These are phyloP conservation scores for Podaxis sp. DNA, from an alignment of 768 basidiomycete genomes.

Conservation along the genomic window DNA sequence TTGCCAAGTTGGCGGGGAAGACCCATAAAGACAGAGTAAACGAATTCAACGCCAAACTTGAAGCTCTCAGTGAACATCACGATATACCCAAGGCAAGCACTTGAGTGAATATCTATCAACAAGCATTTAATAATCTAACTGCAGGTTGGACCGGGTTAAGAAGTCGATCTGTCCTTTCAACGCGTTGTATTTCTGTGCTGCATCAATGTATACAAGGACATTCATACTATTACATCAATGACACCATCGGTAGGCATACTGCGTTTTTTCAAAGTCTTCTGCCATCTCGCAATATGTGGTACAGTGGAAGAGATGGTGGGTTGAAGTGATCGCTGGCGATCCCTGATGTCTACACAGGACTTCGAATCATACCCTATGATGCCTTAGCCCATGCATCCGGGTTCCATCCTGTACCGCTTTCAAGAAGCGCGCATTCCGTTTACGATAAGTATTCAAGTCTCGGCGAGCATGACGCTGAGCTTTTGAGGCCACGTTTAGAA, in stretches of 20 bases:
- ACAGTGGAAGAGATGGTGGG: too few species aligned
- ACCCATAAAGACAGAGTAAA: constrained; percentile 94
- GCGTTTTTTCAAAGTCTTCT: too few species aligned
- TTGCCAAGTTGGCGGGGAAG: constrained; percentile 75
- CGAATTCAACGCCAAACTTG: constrained; percentile 86
- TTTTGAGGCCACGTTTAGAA: too few species aligned
- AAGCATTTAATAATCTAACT: constrained; percentile 14
- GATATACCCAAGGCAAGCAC: constrained; percentile 82
- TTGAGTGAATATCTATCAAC: constrained; percentile 5
- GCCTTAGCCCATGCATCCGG: too few species aligned
- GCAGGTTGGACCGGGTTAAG: constrained; percentile 87
- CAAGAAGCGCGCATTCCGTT: too few species aligned
- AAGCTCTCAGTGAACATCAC: constrained; percentile 88
- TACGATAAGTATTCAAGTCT: too few species aligned
- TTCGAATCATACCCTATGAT: too few species aligned
- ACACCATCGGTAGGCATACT: not conserved
- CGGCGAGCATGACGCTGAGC: too few species aligned
- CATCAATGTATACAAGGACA: not conserved
- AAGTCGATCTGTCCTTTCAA: constrained; percentile 15
- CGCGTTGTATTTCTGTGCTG: constrained; percentile 17
- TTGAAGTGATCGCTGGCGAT: too few species aligned
- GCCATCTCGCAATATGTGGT: too few species aligned
- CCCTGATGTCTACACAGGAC: too few species aligned
- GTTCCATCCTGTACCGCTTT: too few species aligned
- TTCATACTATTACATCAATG: not conserved